Base-by-base conservation (phyloP, 768 basidiomycete genomes). In the Serendipita sp. region DNA sequence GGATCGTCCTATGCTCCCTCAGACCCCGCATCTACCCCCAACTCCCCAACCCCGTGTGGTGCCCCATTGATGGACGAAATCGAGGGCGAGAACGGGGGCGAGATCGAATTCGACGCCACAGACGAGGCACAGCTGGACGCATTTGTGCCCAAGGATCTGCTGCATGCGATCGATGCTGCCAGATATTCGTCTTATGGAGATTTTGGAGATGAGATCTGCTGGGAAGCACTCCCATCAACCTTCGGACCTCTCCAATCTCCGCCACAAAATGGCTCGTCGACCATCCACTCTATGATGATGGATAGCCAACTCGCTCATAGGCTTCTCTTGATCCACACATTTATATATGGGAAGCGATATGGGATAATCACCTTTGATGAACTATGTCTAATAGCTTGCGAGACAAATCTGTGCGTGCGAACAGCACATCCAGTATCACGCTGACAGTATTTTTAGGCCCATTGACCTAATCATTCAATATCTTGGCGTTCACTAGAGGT, bases 161-260 rank as follows among this genome's bases (percentile, higher is more conserved):
- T 26, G 17, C n/a, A 33, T 22, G 53, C 53, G 11, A 58, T 58
- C 53, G 53, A 58, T 58, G 53, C 53, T 3, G 53, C 53, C 17
- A 22, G 53, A 33, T 58, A 58, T 31, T 58, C 53, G 7, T 58
- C 53, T 9, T 33, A n/a, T n/a, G 53, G 53, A 22, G 53, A 58
- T 31, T 58, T 58, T 2, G 53, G 53, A 3, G 31, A 26, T n/a
- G 53, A 58, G 53, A 58, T 58, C 24, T 58, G 53, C 31, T 58
- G 53, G 53, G 53, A 58, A n/a, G 53, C 53, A 11, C 30, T 58
- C 9, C 53, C 53, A 14, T 2, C 30, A 11, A 31, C 17, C 53
- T 58, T 58, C 28, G 53, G 22, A 11, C 31, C 53, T 28, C 53
- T 22, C 0, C 53, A n/a, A 11, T 33, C 20, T 24, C 53, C 24